Evolutionary conservation across 257 asterid species (phyloP).

Genomic region (Ocimum tenuiflorum): DNA sequence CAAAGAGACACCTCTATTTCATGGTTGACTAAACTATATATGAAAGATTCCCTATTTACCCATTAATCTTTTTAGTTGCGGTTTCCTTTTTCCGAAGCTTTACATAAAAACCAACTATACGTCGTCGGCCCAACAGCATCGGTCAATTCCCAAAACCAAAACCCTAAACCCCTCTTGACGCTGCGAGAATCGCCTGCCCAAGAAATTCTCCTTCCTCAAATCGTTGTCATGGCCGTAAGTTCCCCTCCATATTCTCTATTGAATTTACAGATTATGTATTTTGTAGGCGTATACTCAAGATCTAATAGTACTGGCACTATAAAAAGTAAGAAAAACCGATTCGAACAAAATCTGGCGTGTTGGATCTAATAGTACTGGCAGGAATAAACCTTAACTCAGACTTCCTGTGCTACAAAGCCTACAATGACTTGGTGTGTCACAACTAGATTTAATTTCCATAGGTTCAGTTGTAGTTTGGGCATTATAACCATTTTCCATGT

Average conservation of each 20-base stretch:
- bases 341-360: background rate
- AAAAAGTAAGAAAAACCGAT: background rate
- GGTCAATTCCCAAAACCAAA: constrained; percentile 8
- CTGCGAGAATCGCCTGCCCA: constrained; percentile 1
- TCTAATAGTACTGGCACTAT: background rate
- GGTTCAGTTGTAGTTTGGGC: background rate
- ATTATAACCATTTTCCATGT: background rate
- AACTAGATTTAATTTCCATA: background rate
- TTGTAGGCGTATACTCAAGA: background rate
- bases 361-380: background rate
- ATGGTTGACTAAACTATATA: too few relatives aligned
- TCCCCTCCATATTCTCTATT: background rate
- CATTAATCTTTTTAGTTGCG: too few relatives aligned
- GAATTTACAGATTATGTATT: background rate
- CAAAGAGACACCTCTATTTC: too few relatives aligned
- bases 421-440: background rate
- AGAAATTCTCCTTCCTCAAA: background rate
- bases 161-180: constrained; percentile 16
- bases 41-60: too few relatives aligned
- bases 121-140: background rate
- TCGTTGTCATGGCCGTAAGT: constrained; percentile 30
- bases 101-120: background rate
- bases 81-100: too few relatives aligned
- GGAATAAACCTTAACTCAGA: background rate
- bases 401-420: background rate